Conservation (phyloP, 768 basidiomycete genomes). For the Mycena capillaripes region DNA sequence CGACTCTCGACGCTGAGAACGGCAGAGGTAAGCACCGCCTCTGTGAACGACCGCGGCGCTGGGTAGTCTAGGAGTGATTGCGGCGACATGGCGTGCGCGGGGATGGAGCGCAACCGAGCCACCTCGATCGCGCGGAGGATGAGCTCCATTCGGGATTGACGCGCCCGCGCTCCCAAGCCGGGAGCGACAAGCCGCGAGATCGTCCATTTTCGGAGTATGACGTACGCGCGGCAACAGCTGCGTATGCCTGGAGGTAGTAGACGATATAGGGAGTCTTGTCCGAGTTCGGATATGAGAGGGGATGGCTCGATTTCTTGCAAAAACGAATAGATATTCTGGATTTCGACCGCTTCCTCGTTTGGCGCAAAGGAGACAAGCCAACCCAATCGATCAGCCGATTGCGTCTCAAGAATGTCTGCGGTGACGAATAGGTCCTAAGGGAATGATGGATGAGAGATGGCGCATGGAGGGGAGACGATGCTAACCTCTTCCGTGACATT, state of each 20-base stretch:
- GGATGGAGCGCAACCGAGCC: conserved; percentile 72
- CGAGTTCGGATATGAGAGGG: conserved; percentile 75
- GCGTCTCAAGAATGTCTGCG: conserved; percentile 85
- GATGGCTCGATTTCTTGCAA: conserved; percentile 82
- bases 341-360: conserved; percentile 73
- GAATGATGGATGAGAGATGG: conserved; percentile 9
- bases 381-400: conserved; percentile 82
- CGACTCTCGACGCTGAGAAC: conserved; percentile 85
- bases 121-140: conserved; percentile 82
- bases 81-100: conserved; percentile 48
- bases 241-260: conserved; percentile 82
- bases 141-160: conserved; percentile 82
- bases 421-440: conserved; percentile 82
- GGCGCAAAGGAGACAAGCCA: conserved; percentile 73
- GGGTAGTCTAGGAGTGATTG: conserved; percentile 66
- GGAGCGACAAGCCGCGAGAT: conserved; percentile 77
- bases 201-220: conserved; percentile 84
- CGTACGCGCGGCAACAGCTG: conserved; percentile 82
- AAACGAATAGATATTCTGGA: conserved; percentile 84
- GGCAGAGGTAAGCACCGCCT: conserved; percentile 82
- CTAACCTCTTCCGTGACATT: conserved; percentile 85
- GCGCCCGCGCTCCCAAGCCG: conserved; percentile 70
- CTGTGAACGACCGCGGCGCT: conserved; percentile 84
- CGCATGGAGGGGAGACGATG: not conserved
- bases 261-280: conserved; percentile 79